phyloP scores from a whole-genome alignment of 352 stramenopile species.

The Phytophthora cryptogea region DNA sequence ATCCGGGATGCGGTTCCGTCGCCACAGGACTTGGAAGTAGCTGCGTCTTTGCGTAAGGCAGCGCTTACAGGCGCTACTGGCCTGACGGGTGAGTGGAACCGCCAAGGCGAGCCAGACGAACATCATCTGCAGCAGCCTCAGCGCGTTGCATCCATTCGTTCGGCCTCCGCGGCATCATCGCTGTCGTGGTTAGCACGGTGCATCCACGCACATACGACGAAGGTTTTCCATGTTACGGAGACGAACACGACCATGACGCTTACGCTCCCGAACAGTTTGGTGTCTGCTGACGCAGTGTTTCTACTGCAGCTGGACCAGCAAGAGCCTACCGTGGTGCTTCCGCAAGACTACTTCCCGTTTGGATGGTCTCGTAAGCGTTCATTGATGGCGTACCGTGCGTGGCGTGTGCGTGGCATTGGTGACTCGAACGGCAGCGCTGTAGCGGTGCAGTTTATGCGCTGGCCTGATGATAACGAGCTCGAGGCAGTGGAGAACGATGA shows the following conservation, averaged over 20 bases:
- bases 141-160: constrained; percentile 36
- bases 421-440: constrained; percentile 56
- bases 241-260: constrained; percentile 63
- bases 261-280: constrained; percentile 58
- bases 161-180: constrained; percentile 33
- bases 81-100: constrained; percentile 55
- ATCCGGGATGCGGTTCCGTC: constrained; percentile 49
- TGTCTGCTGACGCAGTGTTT: constrained; percentile 58
- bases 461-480: constrained; percentile 45
- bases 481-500: constrained; percentile 44
- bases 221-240: constrained; percentile 63
- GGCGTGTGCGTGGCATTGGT: constrained; percentile 56
- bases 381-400: constrained; percentile 67
- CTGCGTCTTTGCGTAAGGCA: constrained; percentile 45
- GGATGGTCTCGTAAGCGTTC: constrained; percentile 50
- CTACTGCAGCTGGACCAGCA: constrained; percentile 49
- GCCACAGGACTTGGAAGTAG: constrained; percentile 49
- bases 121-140: constrained; percentile 43
- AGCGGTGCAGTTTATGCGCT: constrained; percentile 69
- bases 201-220: constrained; percentile 56
- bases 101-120: constrained; percentile 46
- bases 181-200: constrained; percentile 58
- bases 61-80: constrained; percentile 41
- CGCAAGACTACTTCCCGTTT: constrained; percentile 68
- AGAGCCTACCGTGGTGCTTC: constrained; percentile 48